Conservation (phyloP, 768 basidiomycete genomes). For the Lactarius quietus region DNA sequence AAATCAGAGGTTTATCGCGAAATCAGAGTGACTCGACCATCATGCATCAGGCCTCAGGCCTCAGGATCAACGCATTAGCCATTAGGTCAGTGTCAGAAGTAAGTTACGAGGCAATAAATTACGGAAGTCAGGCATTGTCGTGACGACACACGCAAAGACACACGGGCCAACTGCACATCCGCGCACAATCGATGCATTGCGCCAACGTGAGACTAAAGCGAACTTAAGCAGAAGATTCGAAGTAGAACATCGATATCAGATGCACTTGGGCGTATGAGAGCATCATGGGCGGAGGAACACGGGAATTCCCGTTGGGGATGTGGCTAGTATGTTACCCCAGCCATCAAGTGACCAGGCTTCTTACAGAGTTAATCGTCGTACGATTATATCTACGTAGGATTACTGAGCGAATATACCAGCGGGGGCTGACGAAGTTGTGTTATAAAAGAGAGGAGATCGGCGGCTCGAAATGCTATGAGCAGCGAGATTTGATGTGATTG, state of each 20-base stretch:
- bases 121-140: no score
- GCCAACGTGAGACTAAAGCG: background rate
- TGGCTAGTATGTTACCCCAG: background rate
- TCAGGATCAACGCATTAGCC: background rate
- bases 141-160: no score
- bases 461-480: background rate
- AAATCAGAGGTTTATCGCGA: no score
- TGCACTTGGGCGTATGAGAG: background rate
- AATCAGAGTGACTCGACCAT: no score
- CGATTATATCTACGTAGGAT: no score
- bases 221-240: background rate
- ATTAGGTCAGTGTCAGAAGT: background rate
- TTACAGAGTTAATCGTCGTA: no score
- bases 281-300: background rate
- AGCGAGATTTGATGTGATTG: background rate
- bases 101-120: background rate
- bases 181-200: background rate
- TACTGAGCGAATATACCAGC: background rate
- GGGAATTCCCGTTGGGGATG: background rate
- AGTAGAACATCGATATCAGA: background rate
- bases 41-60: no score
- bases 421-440: background rate
- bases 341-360: background rate
- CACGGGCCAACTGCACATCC: background rate
- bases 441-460: background rate